These are phyloP conservation scores for Claviceps arundinis DNA, from an alignment of 2,329 filamentous ascomycete genomes.

Conservation along the genomic window DNA sequence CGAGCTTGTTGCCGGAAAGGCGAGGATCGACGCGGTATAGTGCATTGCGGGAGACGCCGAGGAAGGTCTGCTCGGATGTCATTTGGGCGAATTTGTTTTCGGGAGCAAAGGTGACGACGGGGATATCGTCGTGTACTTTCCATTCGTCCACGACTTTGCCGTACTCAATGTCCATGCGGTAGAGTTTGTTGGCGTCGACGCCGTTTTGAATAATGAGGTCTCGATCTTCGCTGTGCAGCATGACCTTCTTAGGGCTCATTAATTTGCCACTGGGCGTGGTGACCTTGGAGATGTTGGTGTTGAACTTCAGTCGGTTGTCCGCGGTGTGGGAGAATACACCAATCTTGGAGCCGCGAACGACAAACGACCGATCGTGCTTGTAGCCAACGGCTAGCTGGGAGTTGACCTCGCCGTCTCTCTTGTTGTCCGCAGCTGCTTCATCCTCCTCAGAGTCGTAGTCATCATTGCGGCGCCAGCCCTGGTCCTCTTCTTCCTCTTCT, in stretches of 20 bases:
- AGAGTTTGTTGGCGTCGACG: constrained; percentile 76
- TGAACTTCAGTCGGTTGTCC: constrained; percentile 88
- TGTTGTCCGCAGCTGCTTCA: constrained; percentile 56
- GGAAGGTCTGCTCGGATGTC: constrained; percentile 87
- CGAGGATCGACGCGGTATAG: constrained; percentile 91
- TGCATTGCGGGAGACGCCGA: constrained; percentile 85
- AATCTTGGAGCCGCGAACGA: constrained; percentile 94
- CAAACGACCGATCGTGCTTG: constrained; percentile 93
- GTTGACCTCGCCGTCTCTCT: constrained; percentile 68
- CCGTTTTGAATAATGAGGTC: constrained; percentile 82
- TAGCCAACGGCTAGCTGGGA: constrained; percentile 91
- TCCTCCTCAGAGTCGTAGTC: constrained; percentile 59
- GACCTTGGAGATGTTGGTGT: constrained; percentile 93
- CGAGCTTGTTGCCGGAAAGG: constrained; percentile 78
- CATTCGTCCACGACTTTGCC: constrained; percentile 98
- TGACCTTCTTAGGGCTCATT: constrained; percentile 92
- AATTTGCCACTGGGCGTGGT: constrained; percentile 74
- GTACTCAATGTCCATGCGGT: constrained; percentile 94
- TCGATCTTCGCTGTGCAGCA: constrained; percentile 82
- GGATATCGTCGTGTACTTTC: constrained; percentile 95
- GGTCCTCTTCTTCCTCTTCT: constrained; percentile 48
- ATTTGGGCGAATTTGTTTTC: constrained; percentile 98
- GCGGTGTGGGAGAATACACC: constrained; percentile 95
- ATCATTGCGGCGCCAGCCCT: constrained; percentile 56
- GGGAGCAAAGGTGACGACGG: constrained; percentile 80